Evolutionary conservation across 345 rosid genomes (phyloP).

Genomic region (Populus euphratica): DNA sequence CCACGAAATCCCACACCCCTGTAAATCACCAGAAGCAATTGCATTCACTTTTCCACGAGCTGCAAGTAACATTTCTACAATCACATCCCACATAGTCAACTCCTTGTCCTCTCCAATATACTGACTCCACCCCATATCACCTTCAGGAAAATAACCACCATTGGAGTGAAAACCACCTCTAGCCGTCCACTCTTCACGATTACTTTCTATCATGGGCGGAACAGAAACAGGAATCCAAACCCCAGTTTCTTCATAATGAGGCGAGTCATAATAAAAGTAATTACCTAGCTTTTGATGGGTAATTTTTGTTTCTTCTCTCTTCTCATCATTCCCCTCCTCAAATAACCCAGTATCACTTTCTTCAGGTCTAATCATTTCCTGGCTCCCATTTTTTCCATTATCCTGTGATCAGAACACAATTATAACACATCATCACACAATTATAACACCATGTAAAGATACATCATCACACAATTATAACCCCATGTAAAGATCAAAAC

Average conservation of each 20-base stretch:
- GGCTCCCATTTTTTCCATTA: slow-evolving; percentile 7
- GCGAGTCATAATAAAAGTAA: slow-evolving; percentile 77
- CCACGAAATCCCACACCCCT: slow-evolving; percentile 49
- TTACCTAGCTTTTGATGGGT: slow-evolving; percentile 45
- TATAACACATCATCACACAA: too few species aligned
- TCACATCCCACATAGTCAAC: slow-evolving; percentile 94
- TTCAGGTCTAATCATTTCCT: slow-evolving; percentile 9
- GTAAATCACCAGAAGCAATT: slow-evolving; percentile 60
- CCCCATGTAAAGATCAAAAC: not conserved
- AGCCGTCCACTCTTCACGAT: slow-evolving; percentile 53
- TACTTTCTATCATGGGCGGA: slow-evolving; percentile 77
- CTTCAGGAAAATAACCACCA: slow-evolving; percentile 91
- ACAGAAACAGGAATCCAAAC: slow-evolving; percentile 95
- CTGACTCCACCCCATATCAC: slow-evolving; percentile 81
- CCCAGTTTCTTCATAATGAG: slow-evolving; percentile 82
- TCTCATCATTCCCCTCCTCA: slow-evolving; percentile 10
- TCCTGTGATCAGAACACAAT: slow-evolving; percentile 12
- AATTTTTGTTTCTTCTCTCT: slow-evolving; percentile 20
- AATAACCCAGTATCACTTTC: slow-evolving; percentile 18
- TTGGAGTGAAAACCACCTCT: slow-evolving; percentile 48
- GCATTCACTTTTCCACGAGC: slow-evolving; percentile 82
- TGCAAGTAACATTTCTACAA: slow-evolving; percentile 73
- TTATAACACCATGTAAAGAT: too few species aligned
- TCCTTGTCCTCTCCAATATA: slow-evolving; percentile 59
- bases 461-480: too few species aligned